Evolutionary conservation across 495 filamentous ascomycete species (phyloP), one percentile per base, ranked within the genome.

Genomic region (Cenococcum geophilum): DNA sequence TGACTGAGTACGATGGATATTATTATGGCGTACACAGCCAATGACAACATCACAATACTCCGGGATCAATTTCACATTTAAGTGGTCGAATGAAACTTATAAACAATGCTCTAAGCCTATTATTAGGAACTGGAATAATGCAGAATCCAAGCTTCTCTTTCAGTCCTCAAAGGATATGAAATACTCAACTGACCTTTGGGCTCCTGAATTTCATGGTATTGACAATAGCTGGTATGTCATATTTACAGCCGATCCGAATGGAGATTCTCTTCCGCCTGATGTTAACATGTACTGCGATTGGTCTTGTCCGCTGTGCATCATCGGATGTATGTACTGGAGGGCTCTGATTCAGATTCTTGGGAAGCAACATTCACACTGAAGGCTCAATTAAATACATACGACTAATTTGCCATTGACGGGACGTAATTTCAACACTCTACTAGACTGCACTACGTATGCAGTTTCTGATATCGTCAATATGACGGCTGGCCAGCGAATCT

Each of bases 371-470:
- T 74, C 61, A 59, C 61, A 11, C 65, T 77, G 70, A 76, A 77
- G 37, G 66, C 72, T 12, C 75, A 76, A 68, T 62, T 80, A 0
- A 71, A 80, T 54, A 80, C 77, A 5, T 80, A 74, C 62, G 77
- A 79, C 55, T 74, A 77, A 68, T 80, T 80, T 59, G 77, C 78
- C 18, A 79, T 80, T 45, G 78, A 80, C 58, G 78, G 78, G 8
- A 80, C 77, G 1, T 80, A 79, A 42, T 77, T 80, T 64, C 69
- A 72, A 50, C 68, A 75, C 55, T 62, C 63, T 1, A 62, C 70
- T 10, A 65, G 71, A 9, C 68, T 80, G 4, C 78, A 79, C 68
- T 77, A 80, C 65, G 72, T 80, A 51, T 80, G 79, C 69, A 76
- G 72, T 4, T 80, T 77, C 67, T 80, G 78, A 77, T 72, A 75